Conservation (phyloP, 345 rosid species). For the Rhodamnia rubescens region DNA sequence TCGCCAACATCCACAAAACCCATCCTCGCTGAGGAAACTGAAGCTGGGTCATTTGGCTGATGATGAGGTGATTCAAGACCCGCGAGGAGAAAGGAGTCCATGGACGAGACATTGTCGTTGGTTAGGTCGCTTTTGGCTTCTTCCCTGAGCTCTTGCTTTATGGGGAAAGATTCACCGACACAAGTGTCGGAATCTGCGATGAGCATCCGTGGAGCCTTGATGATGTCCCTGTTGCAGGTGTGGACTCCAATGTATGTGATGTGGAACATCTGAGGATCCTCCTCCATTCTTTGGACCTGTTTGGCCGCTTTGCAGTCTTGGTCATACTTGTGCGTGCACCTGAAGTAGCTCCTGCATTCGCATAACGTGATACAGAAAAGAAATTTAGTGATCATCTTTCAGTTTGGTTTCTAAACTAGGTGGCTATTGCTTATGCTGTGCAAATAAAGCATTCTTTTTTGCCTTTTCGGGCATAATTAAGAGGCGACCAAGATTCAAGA, state of each 20-base stretch:
- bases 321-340: constrained; percentile 69
- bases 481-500: neutral
- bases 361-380: neutral
- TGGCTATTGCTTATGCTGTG: neutral
- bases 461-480: neutral
- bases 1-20: neutral
- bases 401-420: neutral
- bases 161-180: neutral
- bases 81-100: neutral
- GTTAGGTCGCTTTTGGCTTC: constrained; percentile 3
- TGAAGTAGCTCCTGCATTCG: constrained; percentile 63
- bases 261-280: constrained; percentile 28
- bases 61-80: neutral
- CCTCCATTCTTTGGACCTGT: constrained; percentile 65
- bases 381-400: neutral
- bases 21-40: neutral
- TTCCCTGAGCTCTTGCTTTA: constrained; percentile 3
- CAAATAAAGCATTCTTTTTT: neutral
- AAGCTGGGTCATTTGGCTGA: neutral
- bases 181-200: neutral
- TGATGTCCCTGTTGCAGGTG: constrained; percentile 33
- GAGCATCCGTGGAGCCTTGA: neutral
- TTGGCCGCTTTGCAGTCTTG: constrained; percentile 67
- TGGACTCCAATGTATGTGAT: constrained; percentile 52
- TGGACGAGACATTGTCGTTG: neutral